Conservation (phyloP, 768 basidiomycete species). For the Pleurotus giganteus region DNA sequence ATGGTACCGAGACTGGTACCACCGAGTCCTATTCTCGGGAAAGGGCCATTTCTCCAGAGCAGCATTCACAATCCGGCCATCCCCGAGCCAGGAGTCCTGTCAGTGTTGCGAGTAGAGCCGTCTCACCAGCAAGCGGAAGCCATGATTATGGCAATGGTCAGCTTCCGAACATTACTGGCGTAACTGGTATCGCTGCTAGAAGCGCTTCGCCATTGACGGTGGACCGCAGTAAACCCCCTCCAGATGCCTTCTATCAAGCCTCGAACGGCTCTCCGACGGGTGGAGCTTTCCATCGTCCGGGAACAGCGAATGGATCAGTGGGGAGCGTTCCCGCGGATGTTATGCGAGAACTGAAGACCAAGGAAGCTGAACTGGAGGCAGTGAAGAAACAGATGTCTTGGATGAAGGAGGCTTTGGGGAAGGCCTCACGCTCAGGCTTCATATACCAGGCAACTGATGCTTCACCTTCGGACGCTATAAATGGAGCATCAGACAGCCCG, state of each 20-base stretch:
- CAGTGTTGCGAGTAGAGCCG: conserved; percentile 45
- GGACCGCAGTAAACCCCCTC: conserved; percentile 45
- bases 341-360: conserved; percentile 75
- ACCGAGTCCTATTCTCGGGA: conserved; percentile 43
- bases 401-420: conserved; percentile 77
- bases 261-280: conserved; percentile 39
- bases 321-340: conserved; percentile 75
- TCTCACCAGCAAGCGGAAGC: conserved; percentile 50
- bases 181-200: conserved; percentile 44
- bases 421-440: conserved; percentile 80
- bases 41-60: conserved; percentile 59
- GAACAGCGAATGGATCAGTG: conserved; percentile 50
- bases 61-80: conserved; percentile 19
- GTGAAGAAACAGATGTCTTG: conserved; percentile 78
- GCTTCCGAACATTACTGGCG: conserved; percentile 51
- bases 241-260: conserved; percentile 58
- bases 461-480: conserved; percentile 32
- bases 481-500: conserved; percentile 39
- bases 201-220: conserved; percentile 30
- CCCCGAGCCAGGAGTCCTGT: conserved; percentile 61
- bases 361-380: conserved; percentile 77
- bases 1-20: conserved; percentile 51
- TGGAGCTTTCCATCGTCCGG: conserved; percentile 49
- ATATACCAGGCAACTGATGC: conserved; percentile 52
- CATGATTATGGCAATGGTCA: conserved; percentile 31